Evolutionary conservation across 495 filamentous ascomycete genomes (phyloP), one percentile per base, ranked within the genome.

Genomic region (Penicillium ucsense): DNA sequence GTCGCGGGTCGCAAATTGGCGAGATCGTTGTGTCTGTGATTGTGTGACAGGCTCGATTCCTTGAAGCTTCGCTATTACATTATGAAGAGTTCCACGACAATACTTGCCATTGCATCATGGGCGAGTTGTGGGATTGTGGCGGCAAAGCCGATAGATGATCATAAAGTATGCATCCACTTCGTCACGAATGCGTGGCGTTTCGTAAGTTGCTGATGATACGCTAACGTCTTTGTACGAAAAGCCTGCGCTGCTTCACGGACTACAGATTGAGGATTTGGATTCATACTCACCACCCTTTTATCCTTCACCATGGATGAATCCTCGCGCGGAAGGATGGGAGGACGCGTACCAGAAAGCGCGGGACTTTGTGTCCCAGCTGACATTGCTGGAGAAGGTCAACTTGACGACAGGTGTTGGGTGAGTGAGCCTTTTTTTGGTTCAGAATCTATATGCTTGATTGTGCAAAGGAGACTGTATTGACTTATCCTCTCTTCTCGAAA

Each of bases 381-480:
- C 31, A 3, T 29, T 48, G 29, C 27, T 45, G 20, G 50, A 53
- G 37, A 53, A 53, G 35, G 34, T 53, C 30, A 48, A 48, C 31
- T 36, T 53, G 31, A 48, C 50, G 8, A 53, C 50, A 3, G 50
- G 50, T 41, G 46, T 48, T 9, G 50, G 50, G 50, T 52, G 41
- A 27, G 31, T 34, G 5, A 5, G 29, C 40, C 10, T 32, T 12
- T 43, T 43, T 20, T 31, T 6, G 40, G 6, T 12, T 27, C 27
- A 20, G 0, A 6, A 4, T 27, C 10, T 20, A 20, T 20, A 20
- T 20, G 20, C 2, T 2, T 20, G 20, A 20, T 20, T 20, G 20
- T 20, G 20, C 20, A 2, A 20, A 20, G 20, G 2, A 20, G 20
- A 20, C 20, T 20, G 2, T 20, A 20, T 20, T 3, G 31, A 43